A percentile compares a stretch with the other conserved stretches of the same genome.
phyloP scores from a whole-genome alignment of 2,329 filamentous ascomycete species.

The Aspergillus brasiliensis region DNA sequence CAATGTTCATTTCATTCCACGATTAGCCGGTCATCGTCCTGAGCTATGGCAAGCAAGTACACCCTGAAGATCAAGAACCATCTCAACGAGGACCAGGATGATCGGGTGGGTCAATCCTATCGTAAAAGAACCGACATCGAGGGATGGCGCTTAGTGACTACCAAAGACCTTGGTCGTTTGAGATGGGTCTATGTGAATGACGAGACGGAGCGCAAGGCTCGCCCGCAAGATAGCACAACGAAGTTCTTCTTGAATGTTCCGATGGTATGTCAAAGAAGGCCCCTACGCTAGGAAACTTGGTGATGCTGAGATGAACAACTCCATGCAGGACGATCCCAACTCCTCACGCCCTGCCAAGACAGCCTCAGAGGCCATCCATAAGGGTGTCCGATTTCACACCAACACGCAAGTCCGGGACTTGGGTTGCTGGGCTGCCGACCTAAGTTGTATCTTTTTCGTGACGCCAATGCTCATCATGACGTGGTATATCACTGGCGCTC shows the following conservation, averaged over 20 bases:
- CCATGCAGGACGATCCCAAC: background rate
- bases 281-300: too few relatives aligned
- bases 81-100: background rate
- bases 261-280: background rate
- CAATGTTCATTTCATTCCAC: too few relatives aligned
- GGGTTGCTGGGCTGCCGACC: constrained; percentile 12
- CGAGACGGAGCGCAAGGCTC: background rate
- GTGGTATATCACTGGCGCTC: constrained; percentile 10
- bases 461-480: constrained; percentile 6
- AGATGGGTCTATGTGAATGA: constrained; percentile 6
- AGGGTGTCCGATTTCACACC: background rate
- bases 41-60: background rate
- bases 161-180: background rate
- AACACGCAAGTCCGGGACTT: background rate
- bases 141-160: constrained; percentile 1
- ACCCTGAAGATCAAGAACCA: background rate
- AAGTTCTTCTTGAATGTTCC: constrained; percentile 1
- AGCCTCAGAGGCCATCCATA: background rate
- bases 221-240: background rate
- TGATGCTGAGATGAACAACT: background rate
- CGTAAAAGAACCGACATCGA: background rate
- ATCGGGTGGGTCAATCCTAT: background rate
- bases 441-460: constrained; percentile 13
- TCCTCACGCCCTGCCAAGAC: background rate
- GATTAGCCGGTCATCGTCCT: too few relatives aligned